phyloP scores from a whole-genome alignment of 768 basidiomycete species.

The Tubosaeta sp. region DNA sequence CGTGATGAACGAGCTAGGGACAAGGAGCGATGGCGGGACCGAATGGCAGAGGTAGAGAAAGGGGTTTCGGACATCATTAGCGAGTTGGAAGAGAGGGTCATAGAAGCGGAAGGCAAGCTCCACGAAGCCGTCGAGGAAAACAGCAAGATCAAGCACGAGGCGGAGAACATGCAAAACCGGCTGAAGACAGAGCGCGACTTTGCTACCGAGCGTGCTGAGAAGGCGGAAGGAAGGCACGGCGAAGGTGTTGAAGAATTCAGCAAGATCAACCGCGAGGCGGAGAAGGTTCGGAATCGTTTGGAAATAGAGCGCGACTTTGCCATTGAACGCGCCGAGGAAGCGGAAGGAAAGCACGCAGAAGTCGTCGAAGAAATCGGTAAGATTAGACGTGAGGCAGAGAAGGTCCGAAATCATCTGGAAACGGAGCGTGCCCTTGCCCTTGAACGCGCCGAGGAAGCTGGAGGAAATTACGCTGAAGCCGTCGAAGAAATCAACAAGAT shows the following conservation, averaged over 20 bases:
- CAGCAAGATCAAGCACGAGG: conserved; percentile 39
- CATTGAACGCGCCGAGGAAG: conserved; percentile 37
- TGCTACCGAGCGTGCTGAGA: conserved; percentile 43
- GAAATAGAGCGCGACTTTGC: conserved; percentile 54
- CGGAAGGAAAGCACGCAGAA: neutral
- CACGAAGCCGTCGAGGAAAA: conserved; percentile 38
- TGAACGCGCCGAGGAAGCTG: conserved; percentile 24
- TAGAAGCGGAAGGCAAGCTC: conserved; percentile 46
- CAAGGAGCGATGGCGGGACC: conserved; percentile 64
- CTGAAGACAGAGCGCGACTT: conserved; percentile 50
- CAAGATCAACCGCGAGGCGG: conserved; percentile 36
- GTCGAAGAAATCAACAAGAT: neutral
- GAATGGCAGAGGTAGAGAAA: conserved; percentile 67
- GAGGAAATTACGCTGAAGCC: neutral
- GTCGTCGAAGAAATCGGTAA: neutral
- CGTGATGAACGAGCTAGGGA: conserved; percentile 56
- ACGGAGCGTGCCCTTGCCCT: neutral
- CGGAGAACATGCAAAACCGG: conserved; percentile 41
- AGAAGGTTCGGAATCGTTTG: conserved; percentile 41
- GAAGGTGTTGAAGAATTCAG: neutral
- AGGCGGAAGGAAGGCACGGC: neutral
- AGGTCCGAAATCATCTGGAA: neutral
- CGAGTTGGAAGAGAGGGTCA: conserved; percentile 57
- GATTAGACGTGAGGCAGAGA: conserved; percentile 1
- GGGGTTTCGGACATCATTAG: conserved; percentile 64